Percentiles rank a stretch among this genome's conserved stretches.
Conservation (phyloP, 2,329 filamentous ascomycete species). For the Coniochaeta ligniaria region DNA sequence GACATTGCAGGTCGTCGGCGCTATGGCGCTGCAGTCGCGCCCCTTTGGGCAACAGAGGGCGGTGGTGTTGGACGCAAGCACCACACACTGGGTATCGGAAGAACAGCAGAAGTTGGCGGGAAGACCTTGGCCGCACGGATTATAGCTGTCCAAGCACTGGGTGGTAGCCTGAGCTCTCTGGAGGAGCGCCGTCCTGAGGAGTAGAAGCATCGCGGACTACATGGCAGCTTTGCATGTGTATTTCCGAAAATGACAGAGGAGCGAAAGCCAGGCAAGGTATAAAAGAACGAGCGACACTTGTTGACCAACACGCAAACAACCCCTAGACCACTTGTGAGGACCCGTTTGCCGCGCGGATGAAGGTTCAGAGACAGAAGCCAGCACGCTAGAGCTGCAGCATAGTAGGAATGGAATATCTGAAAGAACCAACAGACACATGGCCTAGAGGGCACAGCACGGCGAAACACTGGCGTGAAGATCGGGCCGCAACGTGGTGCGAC, state of each 20-base stretch:
- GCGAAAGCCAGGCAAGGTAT: not conserved
- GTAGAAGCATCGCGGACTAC: not conserved
- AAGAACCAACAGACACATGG: not conserved
- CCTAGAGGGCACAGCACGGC: not conserved
- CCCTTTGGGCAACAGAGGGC: slow-evolving; percentile 12
- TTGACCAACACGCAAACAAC: not conserved
- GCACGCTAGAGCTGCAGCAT: not conserved
- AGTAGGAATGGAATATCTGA: not conserved
- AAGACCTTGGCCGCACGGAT: slow-evolving; percentile 8
- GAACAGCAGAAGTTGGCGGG: slow-evolving; percentile 13
- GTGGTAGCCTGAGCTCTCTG: not conserved
- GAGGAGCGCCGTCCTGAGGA: not conserved
- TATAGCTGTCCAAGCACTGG: not conserved
- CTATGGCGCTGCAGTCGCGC: slow-evolving; percentile 5
- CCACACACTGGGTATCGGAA: slow-evolving; percentile 3
- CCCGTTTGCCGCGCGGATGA: not conserved
- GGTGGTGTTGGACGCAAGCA: slow-evolving; percentile 8
- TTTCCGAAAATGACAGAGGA: not conserved
- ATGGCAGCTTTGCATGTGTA: not conserved
- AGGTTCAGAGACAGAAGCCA: not conserved
- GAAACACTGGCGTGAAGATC: not conserved
- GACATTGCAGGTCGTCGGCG: slow-evolving; percentile 10
- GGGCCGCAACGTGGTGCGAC: not conserved
- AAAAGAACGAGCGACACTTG: not conserved
- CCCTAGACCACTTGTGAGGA: not conserved